Evolutionary conservation across 352 stramenopile genomes (phyloP), one percentile per base, ranked within the genome.

Genomic region (Globisporangium lucens): DNA sequence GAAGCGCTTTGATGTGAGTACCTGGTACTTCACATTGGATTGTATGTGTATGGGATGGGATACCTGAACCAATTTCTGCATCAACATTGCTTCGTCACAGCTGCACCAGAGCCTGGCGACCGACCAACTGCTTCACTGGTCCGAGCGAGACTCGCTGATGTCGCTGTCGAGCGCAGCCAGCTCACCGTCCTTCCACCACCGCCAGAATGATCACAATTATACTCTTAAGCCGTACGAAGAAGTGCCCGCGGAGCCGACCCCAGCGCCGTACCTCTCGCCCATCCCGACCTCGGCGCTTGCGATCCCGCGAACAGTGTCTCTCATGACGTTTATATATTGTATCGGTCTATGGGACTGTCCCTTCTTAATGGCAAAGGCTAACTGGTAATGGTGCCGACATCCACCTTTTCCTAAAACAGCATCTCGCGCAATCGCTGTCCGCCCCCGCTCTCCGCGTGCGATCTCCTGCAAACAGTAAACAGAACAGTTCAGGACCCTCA

Each of bases 91-190:
- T 15, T 15, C 12, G 13, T 4, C 41, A 15, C 55, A 91, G 83
- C 80, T 89, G 1, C 83, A 91, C 35, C 83, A 91, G 53, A 79
- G 73, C 5, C 59, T 91, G 12, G 77, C 80, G 29, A 79, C 77
- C 0, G 79, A 91, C 4, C 67, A 77, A 0, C 53, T 89, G 10
- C 51, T 84, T 0, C 79, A 88, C 59, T 71, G 78, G 22, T 71
- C 62, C 9, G 67, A 74, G 22, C 15, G 58, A 9, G 56, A 51
- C 29, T 27, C 15, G 10, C 36, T 7, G n/a, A 24, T 51, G 41
- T 2, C 46, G 20, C 1, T 36, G 17, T 70, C 68, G 4, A 71
- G 65, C 15, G n/a, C 65, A 0, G 29, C 65, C 1, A 63, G 59
- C 27, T 74, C 78, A 0, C 43, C 74, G 2, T 65, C 69, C 1